phyloP scores from a whole-genome alignment of 2,329 filamentous ascomycete genomes.

The Rutstroemia sp. region DNA sequence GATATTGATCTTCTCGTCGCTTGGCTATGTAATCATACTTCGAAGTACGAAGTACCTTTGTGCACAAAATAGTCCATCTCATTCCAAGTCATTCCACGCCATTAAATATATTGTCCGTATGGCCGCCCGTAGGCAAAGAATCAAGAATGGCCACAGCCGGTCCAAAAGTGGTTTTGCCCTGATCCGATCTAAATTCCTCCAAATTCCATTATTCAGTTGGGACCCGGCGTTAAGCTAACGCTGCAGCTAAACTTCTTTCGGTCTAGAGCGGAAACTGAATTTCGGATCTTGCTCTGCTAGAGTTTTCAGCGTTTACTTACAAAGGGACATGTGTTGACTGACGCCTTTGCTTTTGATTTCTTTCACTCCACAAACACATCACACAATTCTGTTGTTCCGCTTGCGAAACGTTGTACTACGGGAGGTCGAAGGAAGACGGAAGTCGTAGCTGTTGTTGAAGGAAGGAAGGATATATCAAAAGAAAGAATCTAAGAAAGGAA shows the following conservation, averaged over 20 bases:
- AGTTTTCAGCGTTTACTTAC: neutral
- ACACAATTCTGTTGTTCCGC: constrained; percentile 18
- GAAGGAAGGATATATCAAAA: constrained; percentile 22
- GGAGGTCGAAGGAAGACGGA: constrained; percentile 28
- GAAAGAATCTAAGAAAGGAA: constrained; percentile 2
- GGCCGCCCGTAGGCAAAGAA: too few species aligned
- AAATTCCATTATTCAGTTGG: too few species aligned
- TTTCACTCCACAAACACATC: constrained; percentile 4
- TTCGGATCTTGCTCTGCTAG: neutral
- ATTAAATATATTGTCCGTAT: too few species aligned
- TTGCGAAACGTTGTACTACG: constrained; percentile 24
- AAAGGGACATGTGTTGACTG: neutral
- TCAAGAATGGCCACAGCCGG: too few species aligned
- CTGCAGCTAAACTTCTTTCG: neutral
- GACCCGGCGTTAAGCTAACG: neutral
- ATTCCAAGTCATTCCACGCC: too few species aligned
- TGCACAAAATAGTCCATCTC: too few species aligned
- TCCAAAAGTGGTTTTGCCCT: too few species aligned
- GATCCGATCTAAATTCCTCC: too few species aligned
- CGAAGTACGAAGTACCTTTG: too few species aligned
- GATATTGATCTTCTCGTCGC: too few species aligned
- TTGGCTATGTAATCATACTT: too few species aligned
- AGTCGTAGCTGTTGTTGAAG: constrained; percentile 22
- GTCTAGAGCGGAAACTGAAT: neutral
- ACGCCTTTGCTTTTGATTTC: neutral